A percentile compares a stretch with the other conserved stretches of the same genome.
Evolutionary conservation across 768 basidiomycete genomes (phyloP).

Genomic region (Trametes cubensis): DNA sequence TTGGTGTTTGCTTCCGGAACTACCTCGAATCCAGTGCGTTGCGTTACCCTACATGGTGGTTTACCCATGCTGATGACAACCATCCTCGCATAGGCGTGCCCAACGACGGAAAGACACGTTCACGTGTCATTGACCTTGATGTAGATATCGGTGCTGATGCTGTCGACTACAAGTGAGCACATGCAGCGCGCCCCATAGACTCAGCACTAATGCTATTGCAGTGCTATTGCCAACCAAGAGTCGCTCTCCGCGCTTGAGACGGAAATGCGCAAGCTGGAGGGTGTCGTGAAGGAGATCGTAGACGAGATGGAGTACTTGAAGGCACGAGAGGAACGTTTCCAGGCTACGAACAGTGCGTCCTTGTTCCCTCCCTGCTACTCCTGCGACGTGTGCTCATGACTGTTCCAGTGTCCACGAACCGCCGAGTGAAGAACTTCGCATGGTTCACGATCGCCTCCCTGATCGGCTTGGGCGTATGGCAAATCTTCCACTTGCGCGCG

Average conservation of each 20-base stretch:
- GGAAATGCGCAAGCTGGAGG: conserved; percentile 98
- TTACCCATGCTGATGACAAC: neutral
- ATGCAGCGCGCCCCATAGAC: neutral
- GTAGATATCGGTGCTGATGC: conserved; percentile 98
- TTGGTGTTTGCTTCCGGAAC: conserved; percentile 95
- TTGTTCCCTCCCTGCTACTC: conserved; percentile 6
- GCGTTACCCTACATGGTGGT: neutral
- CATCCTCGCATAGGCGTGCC: conserved; percentile 42
- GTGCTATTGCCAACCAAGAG: conserved; percentile 98
- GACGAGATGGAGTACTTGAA: conserved; percentile 94
- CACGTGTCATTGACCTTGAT: conserved; percentile 86
- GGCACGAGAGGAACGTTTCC: conserved; percentile 84
- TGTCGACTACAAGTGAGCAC: conserved; percentile 93
- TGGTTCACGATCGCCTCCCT: conserved; percentile 85
- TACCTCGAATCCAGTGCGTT: conserved; percentile 69
- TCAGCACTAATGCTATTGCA: conserved; percentile 35
- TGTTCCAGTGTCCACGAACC: conserved; percentile 81
- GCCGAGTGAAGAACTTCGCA: conserved; percentile 90
- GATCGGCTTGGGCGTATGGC: conserved; percentile 85
- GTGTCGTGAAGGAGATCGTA: conserved; percentile 89
- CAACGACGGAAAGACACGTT: conserved; percentile 51
- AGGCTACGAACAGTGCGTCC: conserved; percentile 81
- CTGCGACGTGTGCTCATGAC: neutral
- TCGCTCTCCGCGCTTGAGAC: conserved; percentile 93
- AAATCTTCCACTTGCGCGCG: conserved; percentile 89